Conservation (phyloP, 1,139 yeast species). For the Hanseniaspora gamundiae region DNA sequence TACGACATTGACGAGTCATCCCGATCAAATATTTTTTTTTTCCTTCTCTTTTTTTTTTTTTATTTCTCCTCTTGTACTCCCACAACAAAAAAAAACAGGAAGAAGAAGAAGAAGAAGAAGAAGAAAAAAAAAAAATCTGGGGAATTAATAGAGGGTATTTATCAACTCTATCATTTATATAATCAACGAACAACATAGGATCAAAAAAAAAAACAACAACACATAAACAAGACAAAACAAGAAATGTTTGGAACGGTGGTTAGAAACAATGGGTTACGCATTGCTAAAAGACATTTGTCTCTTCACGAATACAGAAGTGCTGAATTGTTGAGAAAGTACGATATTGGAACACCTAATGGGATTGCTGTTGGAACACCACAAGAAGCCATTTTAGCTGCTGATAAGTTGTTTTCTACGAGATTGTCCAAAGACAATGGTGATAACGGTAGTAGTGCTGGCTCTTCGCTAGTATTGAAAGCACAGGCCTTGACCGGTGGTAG, state of each 20-base stretch:
- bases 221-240: neutral
- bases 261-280: neutral
- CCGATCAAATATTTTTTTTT: too few species aligned
- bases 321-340: slow-evolving; percentile 65
- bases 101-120: too few species aligned
- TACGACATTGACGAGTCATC: too few species aligned
- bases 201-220: neutral
- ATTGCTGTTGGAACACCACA: slow-evolving; percentile 82
- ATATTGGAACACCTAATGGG: slow-evolving; percentile 86
- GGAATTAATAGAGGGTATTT: neutral
- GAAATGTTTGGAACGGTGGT: slow-evolving; percentile 5
- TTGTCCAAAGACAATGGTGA: neutral
- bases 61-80: too few species aligned
- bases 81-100: too few species aligned
- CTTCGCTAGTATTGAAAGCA: slow-evolving; percentile 66
- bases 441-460: slow-evolving; percentile 51
- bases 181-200: too few species aligned
- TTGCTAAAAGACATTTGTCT: slow-evolving; percentile 51
- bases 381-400: slow-evolving; percentile 77
- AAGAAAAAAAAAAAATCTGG: neutral
- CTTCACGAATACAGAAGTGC: slow-evolving; percentile 97
- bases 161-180: neutral
- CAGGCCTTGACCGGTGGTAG: slow-evolving; percentile 99
- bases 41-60: too few species aligned
- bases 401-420: slow-evolving; percentile 27